Evolutionary conservation across 495 filamentous ascomycete species (phyloP).

Genomic region (Penicillium parvum): DNA sequence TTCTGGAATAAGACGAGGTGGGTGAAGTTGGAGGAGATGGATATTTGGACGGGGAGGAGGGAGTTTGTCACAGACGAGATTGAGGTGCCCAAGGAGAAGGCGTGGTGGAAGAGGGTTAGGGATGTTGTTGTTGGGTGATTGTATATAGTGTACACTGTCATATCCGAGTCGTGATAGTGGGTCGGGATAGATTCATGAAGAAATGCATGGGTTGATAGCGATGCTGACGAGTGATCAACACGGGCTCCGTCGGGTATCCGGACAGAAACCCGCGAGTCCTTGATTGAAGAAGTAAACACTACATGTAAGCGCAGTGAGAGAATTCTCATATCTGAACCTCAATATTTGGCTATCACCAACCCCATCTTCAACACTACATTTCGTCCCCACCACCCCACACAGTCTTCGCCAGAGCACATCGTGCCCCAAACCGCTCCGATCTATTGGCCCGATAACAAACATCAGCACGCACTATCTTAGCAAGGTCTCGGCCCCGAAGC

Average conservation of each 20-base stretch:
- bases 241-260: conserved; percentile 27
- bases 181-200: no score
- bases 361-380: neutral
- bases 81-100: conserved; percentile 1
- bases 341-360: no score
- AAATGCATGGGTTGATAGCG: no score
- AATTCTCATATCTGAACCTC: no score
- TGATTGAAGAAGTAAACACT: no score
- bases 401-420: no score
- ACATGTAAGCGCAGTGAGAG: no score
- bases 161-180: no score
- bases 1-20: conserved; percentile 53
- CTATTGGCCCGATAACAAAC: conserved; percentile 11
- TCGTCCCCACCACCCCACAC: conserved; percentile 5
- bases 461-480: neutral
- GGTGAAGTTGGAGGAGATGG: conserved; percentile 51
- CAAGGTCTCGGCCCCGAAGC: conserved; percentile 2
- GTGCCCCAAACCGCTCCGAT: neutral
- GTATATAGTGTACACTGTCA: no score
- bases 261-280: no score
- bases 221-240: neutral
- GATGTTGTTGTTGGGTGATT: conserved; percentile 25
- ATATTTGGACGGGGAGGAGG: conserved; percentile 55
- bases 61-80: conserved; percentile 20
- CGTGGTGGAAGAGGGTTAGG: conserved; percentile 18